Base-by-base conservation (phyloP, 2,329 filamentous ascomycete species). In the Penicillium sp. region DNA sequence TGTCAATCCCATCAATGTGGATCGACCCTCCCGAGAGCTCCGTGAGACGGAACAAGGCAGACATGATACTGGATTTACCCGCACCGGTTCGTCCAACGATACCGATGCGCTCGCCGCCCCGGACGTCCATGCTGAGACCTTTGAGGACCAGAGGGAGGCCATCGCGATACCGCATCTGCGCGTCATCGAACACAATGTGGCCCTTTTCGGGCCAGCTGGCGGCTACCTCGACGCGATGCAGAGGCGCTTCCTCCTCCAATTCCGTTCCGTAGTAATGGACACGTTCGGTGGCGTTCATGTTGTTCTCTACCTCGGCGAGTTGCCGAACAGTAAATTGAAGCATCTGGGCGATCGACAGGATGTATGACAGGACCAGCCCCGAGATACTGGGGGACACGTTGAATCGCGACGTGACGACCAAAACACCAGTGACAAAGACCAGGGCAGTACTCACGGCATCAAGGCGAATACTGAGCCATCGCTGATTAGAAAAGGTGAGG, bases 271-370 rank as follows among this genome's bases (percentile, higher is more conserved):
- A 97, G 73, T 95, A 89, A 65, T 90, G 83, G 32, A 97, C 76
- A 43, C 93, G 85, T 71, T 97, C 91, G 0, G 94, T 93, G 0
- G 90, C 85, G 66, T 96, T 97, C 91, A 97, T 97, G 64, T 90
- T 89, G 70, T 96, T 97, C 69, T 97, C 91, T 7, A 97, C 89
- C 68, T 97, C 91, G 26, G 91, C 91, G 6, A 96, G 77, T 69
- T 97, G 91, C 13, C 93, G 82, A 13, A 97, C 88, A 0, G 89
- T 91, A 68, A 96, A 96, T 65, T 96, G 91, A 55, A 97, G 85
- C 86, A 96, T 90, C 67, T 94, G 88, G 13, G 95, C 90, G 61
- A 96, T 95, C 11, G 85, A 81, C 13, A 98, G 78, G 63, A 97
- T 95, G 68, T 97, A 97, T 40, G 87, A 93, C 24, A 98, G 77